phyloP scores from a whole-genome alignment of 2,329 filamentous ascomycete genomes.

The Hirsutella thompsonii region DNA sequence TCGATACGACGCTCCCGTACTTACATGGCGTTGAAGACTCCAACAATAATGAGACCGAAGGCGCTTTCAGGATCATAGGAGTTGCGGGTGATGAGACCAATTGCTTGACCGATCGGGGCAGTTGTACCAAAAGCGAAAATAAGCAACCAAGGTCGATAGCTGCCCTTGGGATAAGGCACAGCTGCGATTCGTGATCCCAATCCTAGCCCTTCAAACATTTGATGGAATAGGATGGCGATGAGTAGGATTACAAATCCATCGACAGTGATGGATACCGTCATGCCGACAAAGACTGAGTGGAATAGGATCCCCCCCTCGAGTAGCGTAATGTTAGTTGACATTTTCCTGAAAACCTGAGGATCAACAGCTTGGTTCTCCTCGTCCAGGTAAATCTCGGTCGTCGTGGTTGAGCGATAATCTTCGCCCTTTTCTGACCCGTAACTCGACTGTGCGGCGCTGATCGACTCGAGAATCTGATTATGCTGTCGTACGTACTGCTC shows the following conservation, averaged over 20 bases:
- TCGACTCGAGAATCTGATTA: slow-evolving; percentile 41
- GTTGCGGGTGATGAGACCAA: slow-evolving; percentile 42
- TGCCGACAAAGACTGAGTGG: slow-evolving; percentile 64
- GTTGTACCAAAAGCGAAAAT: slow-evolving; percentile 51
- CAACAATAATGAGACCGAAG: slow-evolving; percentile 51
- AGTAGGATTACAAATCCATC: slow-evolving; percentile 55
- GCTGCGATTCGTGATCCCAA: slow-evolving; percentile 59
- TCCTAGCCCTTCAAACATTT: slow-evolving; percentile 56
- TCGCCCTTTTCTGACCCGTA: slow-evolving; percentile 9
- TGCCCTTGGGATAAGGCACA: slow-evolving; percentile 44
- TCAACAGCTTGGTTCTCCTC: slow-evolving; percentile 32
- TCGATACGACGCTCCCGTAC: slow-evolving; percentile 14
- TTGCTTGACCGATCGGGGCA: slow-evolving; percentile 51
- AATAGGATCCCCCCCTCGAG: slow-evolving; percentile 70
- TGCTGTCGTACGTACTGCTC: slow-evolving; percentile 50
- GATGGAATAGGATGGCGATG: slow-evolving; percentile 59
- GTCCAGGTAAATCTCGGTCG: slow-evolving; percentile 11
- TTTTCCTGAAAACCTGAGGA: slow-evolving; percentile 40
- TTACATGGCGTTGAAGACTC: slow-evolving; percentile 52
- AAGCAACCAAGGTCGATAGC: slow-evolving; percentile 45
- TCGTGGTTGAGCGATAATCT: slow-evolving; percentile 16
- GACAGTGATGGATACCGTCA: slow-evolving; percentile 57
- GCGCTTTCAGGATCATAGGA: slow-evolving; percentile 50
- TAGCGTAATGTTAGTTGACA: slow-evolving; percentile 60
- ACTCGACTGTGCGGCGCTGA: neutral